Evolutionary conservation across 164 flowering plant genomes (phyloP), one percentile per base, ranked within the genome.

Genomic region (Saururus chinensis): DNA sequence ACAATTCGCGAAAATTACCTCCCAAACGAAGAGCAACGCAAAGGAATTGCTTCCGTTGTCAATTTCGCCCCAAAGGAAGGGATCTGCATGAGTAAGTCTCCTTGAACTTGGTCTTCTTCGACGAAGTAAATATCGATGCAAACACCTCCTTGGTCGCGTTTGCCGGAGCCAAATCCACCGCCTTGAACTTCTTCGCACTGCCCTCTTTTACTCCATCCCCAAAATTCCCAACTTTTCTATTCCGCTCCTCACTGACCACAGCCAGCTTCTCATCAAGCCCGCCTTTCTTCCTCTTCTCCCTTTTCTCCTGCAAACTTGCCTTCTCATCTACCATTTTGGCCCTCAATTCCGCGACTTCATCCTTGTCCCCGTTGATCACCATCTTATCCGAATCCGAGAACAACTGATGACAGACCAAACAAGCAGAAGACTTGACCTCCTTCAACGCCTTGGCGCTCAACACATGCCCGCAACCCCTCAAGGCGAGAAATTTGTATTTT

Each of bases 11-110:
- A 30, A 30, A n/a, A 30, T 30, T 6, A 30, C 37, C 37, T 30
- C 6, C 37, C 6, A 30, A 30, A 30, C 37, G 37, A 30, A 30
- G 37, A 30, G 37, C 37, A 30, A 30, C 6, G 37, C 37, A 2
- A 2, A 30, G 6, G 37, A 30, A 30, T 6, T 30, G 37, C 37
- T 30, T 30, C 6, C 6, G 6, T 30, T 21, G 26, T 83, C 74
- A 93, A 69, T 93, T 93, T 62, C 98, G 77, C 26, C 98, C 97
- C 52, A 93, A 87, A 0, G 97, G 98, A 60, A 93, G 87, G 17
- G 98, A 90, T 61, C 96, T 84, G 74, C 98, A 93, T 37, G 57
- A n/a, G 68, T 71, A 93, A 4, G 97, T 93, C 68, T 93, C 98
- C 68, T 82, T 90, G 56, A 90, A 84, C 26, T 81, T 74, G 0